Evolutionary conservation across 371 early-diverging fungal species (phyloP).

Genomic region (Conidiobolus incongruus): DNA sequence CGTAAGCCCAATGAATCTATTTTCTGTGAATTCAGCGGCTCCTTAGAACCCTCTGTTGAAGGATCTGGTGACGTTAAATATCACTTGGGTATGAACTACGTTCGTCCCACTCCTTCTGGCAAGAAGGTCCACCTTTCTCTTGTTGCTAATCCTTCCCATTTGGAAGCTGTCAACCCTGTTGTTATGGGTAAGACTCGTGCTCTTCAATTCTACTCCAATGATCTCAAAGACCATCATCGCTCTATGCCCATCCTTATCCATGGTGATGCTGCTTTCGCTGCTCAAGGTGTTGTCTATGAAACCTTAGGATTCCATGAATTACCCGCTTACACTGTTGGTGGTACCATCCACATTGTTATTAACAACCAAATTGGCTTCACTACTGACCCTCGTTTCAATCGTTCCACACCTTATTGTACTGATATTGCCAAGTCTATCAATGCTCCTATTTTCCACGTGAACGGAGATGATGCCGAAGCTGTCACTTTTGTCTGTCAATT

Average conservation of each 20-base stretch:
- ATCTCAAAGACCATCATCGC: constrained; percentile 41
- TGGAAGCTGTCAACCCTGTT: constrained; percentile 95
- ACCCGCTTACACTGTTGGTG: constrained; percentile 86
- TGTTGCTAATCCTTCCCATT: constrained; percentile 93
- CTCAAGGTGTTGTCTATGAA: constrained; percentile 93
- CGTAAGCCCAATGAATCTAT: constrained; percentile 94
- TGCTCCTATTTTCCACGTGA: constrained; percentile 94
- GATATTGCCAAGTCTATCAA: constrained; percentile 91
- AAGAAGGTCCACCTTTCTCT: constrained; percentile 88
- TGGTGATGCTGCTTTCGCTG: constrained; percentile 96
- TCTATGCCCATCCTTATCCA: constrained; percentile 84
- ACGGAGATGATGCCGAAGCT: constrained; percentile 91
- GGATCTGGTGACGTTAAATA: constrained; percentile 97
- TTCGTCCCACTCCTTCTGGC: constrained; percentile 84
- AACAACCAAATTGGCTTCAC: constrained; percentile 99
- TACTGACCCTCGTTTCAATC: constrained; percentile 82
- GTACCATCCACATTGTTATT: constrained; percentile 89
- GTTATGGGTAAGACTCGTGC: constrained; percentile 92
- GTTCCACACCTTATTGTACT: constrained; percentile 90
- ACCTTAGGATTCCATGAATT: constrained; percentile 88
- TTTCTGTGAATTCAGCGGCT: constrained; percentile 86
- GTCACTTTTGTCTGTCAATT: constrained; percentile 82
- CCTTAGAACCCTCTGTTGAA: constrained; percentile 50
- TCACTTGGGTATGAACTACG: constrained; percentile 93
- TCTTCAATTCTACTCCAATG: constrained; percentile 77